phyloP scores from a whole-genome alignment of 768 basidiomycete genomes.

The Kwoniella europaea region DNA sequence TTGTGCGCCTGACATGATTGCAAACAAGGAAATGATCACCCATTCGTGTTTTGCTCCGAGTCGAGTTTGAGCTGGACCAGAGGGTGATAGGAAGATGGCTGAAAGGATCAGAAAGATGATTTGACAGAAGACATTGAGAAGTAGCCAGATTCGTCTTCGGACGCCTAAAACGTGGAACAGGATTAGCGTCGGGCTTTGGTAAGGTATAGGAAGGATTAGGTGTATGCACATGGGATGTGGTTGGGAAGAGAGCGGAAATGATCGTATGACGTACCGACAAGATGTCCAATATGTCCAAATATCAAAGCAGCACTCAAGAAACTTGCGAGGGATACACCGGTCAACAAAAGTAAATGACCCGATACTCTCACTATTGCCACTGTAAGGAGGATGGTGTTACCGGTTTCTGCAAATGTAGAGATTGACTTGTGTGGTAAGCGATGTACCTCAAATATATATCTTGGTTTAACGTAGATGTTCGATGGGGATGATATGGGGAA shows the following conservation, averaged over 20 bases:
- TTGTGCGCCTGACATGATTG: slow-evolving; percentile 49
- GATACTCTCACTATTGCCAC: slow-evolving; percentile 37
- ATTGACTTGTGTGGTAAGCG: too few species aligned
- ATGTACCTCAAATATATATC: too few species aligned
- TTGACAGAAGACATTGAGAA: slow-evolving; percentile 34
- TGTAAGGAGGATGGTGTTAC: slow-evolving; percentile 50
- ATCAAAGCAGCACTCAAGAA: slow-evolving; percentile 40
- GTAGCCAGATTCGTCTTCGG: slow-evolving; percentile 43
- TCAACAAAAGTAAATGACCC: slow-evolving; percentile 30
- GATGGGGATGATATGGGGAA: too few species aligned
- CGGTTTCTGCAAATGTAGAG: slow-evolving; percentile 32
- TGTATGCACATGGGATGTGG: neutral
- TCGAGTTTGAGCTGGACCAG: slow-evolving; percentile 19
- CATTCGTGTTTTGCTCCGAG: slow-evolving; percentile 38
- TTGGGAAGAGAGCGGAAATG: neutral
- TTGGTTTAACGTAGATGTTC: too few species aligned
- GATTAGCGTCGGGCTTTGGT: neutral
- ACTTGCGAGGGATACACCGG: slow-evolving; percentile 41
- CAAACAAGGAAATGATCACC: slow-evolving; percentile 40
- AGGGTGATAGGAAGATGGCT: slow-evolving; percentile 36
- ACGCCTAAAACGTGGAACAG: slow-evolving; percentile 27
- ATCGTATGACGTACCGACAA: slow-evolving; percentile 31
- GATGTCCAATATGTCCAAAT: slow-evolving; percentile 48
- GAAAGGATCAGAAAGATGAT: slow-evolving; percentile 32
- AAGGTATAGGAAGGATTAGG: neutral